Evolutionary conservation across 2,329 filamentous ascomycete genomes (phyloP), one percentile per base, ranked within the genome.

Genomic region (Cytospora mali): DNA sequence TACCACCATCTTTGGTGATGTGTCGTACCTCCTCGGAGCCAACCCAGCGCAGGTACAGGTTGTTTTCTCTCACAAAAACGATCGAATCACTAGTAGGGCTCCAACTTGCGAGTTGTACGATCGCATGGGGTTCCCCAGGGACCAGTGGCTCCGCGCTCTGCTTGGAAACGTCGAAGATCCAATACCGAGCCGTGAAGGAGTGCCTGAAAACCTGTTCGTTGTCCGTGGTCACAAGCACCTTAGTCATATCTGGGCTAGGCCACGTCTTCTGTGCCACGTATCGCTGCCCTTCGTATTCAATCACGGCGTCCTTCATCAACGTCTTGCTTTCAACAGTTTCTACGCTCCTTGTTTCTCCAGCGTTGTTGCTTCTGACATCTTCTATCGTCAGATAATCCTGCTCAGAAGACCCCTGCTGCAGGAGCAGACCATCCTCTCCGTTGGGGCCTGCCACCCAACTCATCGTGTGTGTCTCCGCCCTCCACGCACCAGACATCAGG

Each of bases 11-110:
- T 59, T 81, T 86, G 1, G 95, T 98, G 69, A 99, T 89, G 66
- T 89, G 86, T 6, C 84, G 81, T 5, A 92, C 83, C 18, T 82
- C 77, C 23, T 85, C 78, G 4, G 83, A 84, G 35, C 72, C 76
- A 7, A 86, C 68, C 4, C 86, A 87, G 57, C 95, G 88, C 51
- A 98, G 78, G 72, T 87, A 98, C 70, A 99, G 79, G 74, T 99
- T 97, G 77, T 99, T 98, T 65, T 93, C 84, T 67, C 89, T 83
- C 1, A 93, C 96, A 74, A 94, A 99, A n/a, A 92, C 90, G 4
- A 99, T 77, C 1, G 92, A 89, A 74, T 97, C 88, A 67, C 93
- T 93, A 58, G 86, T 84, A 0, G 95, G 95, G 62, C 92, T 96
- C 93, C 94, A 97, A 33, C 86, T 87, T 9, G 94, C 95, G 59